Conservation (phyloP, 2,329 filamentous ascomycete genomes). For the Penicillium brasilianum region DNA sequence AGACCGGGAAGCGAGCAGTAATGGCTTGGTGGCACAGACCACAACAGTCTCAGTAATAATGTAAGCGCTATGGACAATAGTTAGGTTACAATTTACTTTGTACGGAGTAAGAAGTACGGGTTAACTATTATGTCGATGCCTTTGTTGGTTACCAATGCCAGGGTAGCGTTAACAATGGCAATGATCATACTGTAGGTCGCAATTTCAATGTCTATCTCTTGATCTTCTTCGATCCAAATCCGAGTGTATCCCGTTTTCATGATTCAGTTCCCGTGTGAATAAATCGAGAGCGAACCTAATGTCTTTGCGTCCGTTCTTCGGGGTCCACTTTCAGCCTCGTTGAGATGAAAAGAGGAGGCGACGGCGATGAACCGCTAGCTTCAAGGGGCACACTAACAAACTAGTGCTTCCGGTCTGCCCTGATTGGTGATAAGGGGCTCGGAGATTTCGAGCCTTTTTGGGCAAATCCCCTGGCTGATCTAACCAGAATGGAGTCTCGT, state of each 20-base stretch:
- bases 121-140: background rate
- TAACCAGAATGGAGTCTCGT: background rate
- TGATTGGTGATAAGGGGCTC: background rate
- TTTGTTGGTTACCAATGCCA: background rate
- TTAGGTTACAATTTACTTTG: background rate
- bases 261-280: background rate
- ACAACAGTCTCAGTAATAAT: background rate
- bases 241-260: background rate
- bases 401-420: background rate
- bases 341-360: background rate
- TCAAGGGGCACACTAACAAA: background rate
- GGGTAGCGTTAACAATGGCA: background rate
- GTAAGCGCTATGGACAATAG: background rate
- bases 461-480: conserved; percentile 3
- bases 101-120: too few species aligned
- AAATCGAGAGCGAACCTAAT: conserved; percentile 6
- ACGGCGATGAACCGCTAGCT: background rate
- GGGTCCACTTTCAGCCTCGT: conserved; percentile 17
- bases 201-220: background rate
- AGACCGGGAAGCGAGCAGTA: background rate
- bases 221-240: background rate
- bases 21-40: conserved; percentile 5
- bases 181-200: background rate
- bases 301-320: conserved; percentile 1
- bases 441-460: conserved; percentile 5